phyloP scores from a whole-genome alignment of 1,139 yeast genomes.

The Pneumocystis carinii region DNA sequence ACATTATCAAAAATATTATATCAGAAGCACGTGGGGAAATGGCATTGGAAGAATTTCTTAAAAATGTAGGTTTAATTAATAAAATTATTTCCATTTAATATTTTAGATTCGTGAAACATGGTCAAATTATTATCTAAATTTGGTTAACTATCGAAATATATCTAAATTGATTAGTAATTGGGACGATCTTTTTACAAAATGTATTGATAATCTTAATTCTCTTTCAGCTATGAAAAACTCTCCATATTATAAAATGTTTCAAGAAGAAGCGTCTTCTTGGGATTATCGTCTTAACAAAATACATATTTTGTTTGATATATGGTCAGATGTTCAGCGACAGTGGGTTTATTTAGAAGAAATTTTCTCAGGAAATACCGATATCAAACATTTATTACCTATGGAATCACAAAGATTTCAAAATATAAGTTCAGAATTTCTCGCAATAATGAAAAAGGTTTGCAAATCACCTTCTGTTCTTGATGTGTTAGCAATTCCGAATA shows the following conservation, averaged over 20 bases:
- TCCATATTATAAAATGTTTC: slow-evolving; percentile 46
- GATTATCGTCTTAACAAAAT: slow-evolving; percentile 42
- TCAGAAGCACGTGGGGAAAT: slow-evolving; percentile 62
- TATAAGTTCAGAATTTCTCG: slow-evolving; percentile 46
- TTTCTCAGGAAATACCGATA: slow-evolving; percentile 41
- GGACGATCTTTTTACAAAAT: slow-evolving; percentile 45
- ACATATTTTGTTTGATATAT: slow-evolving; percentile 42
- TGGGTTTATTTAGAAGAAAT: slow-evolving; percentile 81
- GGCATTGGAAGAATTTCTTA: slow-evolving; percentile 40
- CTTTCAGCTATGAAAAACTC: slow-evolving; percentile 63
- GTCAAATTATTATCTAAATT: slow-evolving; percentile 34
- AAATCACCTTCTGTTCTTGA: slow-evolving; percentile 44
- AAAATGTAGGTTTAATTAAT: slow-evolving; percentile 3
- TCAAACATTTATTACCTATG: slow-evolving; percentile 47
- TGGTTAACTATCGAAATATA: slow-evolving; percentile 40
- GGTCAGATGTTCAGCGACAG: slow-evolving; percentile 80
- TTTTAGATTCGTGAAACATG: slow-evolving; percentile 26
- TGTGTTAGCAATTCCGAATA: slow-evolving; percentile 38
- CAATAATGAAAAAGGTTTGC: slow-evolving; percentile 37
- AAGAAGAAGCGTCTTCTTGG: slow-evolving; percentile 40
- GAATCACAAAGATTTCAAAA: slow-evolving; percentile 57
- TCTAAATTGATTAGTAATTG: slow-evolving; percentile 53
- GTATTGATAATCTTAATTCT: slow-evolving; percentile 47
- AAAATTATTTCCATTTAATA: background rate
- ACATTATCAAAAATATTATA: slow-evolving; percentile 35